phyloP scores from a whole-genome alignment of 139 green algal genomes.

The Picochlorum sp. region DNA sequence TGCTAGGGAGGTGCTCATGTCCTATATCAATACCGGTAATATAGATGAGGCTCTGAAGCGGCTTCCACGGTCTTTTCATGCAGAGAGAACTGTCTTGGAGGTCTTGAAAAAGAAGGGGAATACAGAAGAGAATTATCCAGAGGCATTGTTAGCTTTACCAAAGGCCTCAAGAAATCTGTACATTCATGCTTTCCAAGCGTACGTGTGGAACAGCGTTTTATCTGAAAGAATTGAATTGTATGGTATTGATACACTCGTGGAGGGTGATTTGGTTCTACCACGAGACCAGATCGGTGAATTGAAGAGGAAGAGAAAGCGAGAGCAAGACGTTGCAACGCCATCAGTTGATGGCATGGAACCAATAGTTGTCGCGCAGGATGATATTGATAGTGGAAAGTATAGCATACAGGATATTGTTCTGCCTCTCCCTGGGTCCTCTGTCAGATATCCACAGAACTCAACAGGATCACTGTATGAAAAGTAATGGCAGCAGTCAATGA shows the following conservation, averaged over 20 bases:
- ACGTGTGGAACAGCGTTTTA: conserved; percentile 79
- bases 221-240: conserved; percentile 1
- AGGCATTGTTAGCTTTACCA: conserved; percentile 52
- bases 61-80: conserved; percentile 43
- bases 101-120: not conserved
- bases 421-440: conserved; percentile 62
- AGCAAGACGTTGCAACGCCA: not conserved
- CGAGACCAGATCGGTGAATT: not conserved
- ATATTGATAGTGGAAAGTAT: conserved; percentile 24
- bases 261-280: conserved; percentile 9
- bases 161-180: conserved; percentile 84
- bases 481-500: conserved; percentile 43
- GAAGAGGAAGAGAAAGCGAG: not conserved
- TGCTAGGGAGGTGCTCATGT: conserved; percentile 11
- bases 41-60: conserved; percentile 37
- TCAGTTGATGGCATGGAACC: not conserved
- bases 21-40: conserved; percentile 32
- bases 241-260: conserved; percentile 1
- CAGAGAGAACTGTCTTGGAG: conserved; percentile 42
- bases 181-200: conserved; percentile 87
- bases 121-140: not conserved
- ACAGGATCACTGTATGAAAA: conserved; percentile 40
- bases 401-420: conserved; percentile 76
- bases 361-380: not conserved
- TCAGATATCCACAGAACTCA: not conserved